A percentile compares a stretch with the other conserved stretches of the same genome.
These are phyloP conservation scores for Neofusicoccum parvum DNA, from an alignment of 2,329 filamentous ascomycete species.

Conservation along the genomic window DNA sequence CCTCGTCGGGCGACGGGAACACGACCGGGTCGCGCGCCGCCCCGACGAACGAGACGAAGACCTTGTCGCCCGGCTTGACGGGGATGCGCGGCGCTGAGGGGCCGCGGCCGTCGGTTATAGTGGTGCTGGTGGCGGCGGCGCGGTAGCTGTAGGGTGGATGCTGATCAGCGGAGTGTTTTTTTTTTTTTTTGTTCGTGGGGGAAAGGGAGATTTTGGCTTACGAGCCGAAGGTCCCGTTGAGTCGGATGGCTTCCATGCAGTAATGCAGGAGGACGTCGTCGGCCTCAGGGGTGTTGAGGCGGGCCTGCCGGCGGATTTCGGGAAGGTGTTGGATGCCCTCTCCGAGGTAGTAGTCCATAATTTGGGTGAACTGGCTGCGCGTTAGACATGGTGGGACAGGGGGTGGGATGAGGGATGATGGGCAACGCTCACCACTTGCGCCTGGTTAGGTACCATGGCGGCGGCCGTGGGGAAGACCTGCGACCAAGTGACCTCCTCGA, in stretches of 20 bases:
- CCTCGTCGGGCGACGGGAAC: slow-evolving; percentile 63
- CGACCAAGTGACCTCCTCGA: slow-evolving; percentile 69
- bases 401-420: neutral
- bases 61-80: slow-evolving; percentile 59
- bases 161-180: too few species aligned
- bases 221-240: slow-evolving; percentile 64
- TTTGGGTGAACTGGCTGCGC: slow-evolving; percentile 66
- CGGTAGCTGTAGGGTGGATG: slow-evolving; percentile 47
- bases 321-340: slow-evolving; percentile 50
- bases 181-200: too few species aligned
- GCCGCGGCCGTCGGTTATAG: slow-evolving; percentile 53
- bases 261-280: slow-evolving; percentile 70
- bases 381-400: neutral
- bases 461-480: slow-evolving; percentile 69
- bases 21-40: slow-evolving; percentile 37
- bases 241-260: slow-evolving; percentile 70
- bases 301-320: slow-evolving; percentile 63
- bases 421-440: slow-evolving; percentile 57
- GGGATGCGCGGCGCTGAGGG: slow-evolving; percentile 38
- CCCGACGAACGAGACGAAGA: slow-evolving; percentile 65
- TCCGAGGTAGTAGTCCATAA: slow-evolving; percentile 72
- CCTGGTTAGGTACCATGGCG: slow-evolving; percentile 71
- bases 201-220: too few species aligned
- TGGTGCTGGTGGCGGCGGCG: slow-evolving; percentile 51
- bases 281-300: slow-evolving; percentile 56